These are phyloP conservation scores for Plasmodium yoelii DNA, from an alignment of 169 alveolate genomes.

Conservation along the genomic window DNA sequence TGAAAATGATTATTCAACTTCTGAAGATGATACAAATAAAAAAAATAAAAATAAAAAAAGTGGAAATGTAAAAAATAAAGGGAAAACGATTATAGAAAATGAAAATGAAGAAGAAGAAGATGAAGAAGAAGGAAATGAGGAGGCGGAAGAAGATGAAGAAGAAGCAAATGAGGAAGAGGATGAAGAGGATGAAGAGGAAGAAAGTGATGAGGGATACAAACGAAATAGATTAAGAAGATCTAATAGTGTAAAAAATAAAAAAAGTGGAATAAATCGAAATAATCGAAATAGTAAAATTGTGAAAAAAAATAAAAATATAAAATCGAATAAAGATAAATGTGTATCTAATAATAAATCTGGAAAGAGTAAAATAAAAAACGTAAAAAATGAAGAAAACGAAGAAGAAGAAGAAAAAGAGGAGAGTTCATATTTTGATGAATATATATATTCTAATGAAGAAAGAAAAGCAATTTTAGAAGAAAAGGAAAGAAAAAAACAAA, in stretches of 20 bases:
- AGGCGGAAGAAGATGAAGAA: neutral
- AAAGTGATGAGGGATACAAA: neutral
- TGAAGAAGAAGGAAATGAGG: constrained; percentile 3
- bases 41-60: neutral
- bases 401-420: too few species aligned
- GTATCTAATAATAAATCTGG: neutral
- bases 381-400: constrained; percentile 7
- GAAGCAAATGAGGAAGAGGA: neutral
- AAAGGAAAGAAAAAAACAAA: constrained; percentile 26
- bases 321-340: neutral
- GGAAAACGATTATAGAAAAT: neutral
- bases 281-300: neutral
- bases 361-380: neutral
- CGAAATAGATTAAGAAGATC: neutral
- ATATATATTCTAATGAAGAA: constrained; percentile 1
- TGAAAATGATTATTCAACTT: neutral
- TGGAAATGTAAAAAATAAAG: neutral
- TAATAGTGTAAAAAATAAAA: neutral
- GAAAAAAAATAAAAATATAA: constrained; percentile 7
- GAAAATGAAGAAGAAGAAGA: constrained; percentile 4
- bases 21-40: neutral
- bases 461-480: constrained; percentile 41
- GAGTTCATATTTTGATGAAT: constrained; percentile 13
- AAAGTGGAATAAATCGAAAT: neutral
- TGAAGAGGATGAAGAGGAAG: neutral